Percentiles rank a stretch among this genome's conserved stretches.
Evolutionary conservation across 1,284 basidiomycete genomes (phyloP).

Genomic region (Vanrija humicola): DNA sequence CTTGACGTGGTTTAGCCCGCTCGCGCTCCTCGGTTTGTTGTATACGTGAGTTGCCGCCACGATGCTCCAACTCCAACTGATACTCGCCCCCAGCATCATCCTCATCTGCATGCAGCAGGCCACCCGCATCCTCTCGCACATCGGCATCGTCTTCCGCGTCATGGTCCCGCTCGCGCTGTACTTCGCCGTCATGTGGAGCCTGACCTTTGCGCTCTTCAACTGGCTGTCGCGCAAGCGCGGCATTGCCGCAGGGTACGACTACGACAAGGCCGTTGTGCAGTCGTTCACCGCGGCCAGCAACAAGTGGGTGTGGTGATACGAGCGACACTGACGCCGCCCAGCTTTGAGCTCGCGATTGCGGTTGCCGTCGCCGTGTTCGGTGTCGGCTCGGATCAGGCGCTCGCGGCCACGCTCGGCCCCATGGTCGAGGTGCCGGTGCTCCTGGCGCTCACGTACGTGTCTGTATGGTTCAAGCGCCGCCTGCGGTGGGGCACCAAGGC

Average conservation of each 20-base stretch:
- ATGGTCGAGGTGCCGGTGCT: conserved; percentile 75
- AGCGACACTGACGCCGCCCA: neutral
- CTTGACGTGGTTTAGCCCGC: conserved; percentile 64
- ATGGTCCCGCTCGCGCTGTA: conserved; percentile 76
- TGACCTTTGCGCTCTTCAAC: conserved; percentile 60
- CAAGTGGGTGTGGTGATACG: conserved; percentile 46
- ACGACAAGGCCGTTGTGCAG: conserved; percentile 68
- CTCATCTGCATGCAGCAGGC: conserved; percentile 67
- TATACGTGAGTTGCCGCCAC: conserved; percentile 42
- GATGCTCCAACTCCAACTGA: neutral
- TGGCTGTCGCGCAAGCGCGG: conserved; percentile 47
- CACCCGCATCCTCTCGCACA: conserved; percentile 60
- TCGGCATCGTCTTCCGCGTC: conserved; percentile 69
- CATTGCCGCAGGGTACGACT: conserved; percentile 43
- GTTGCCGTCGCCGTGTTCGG: conserved; percentile 76
- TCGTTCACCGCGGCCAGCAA: conserved; percentile 53
- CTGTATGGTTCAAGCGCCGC: conserved; percentile 25
- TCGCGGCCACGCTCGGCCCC: conserved; percentile 70
- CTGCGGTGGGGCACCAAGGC: too few relatives aligned
- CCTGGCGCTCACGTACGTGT: conserved; percentile 65
- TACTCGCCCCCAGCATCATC: conserved; percentile 54
- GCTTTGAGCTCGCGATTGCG: conserved; percentile 71
- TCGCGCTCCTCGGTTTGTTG: conserved; percentile 68
- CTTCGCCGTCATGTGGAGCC: conserved; percentile 72
- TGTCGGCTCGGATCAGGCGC: conserved; percentile 65